These are phyloP conservation scores for Pyrenochaeta sp. DNA, from an alignment of 2,329 filamentous ascomycete genomes.

Conservation along the genomic window DNA sequence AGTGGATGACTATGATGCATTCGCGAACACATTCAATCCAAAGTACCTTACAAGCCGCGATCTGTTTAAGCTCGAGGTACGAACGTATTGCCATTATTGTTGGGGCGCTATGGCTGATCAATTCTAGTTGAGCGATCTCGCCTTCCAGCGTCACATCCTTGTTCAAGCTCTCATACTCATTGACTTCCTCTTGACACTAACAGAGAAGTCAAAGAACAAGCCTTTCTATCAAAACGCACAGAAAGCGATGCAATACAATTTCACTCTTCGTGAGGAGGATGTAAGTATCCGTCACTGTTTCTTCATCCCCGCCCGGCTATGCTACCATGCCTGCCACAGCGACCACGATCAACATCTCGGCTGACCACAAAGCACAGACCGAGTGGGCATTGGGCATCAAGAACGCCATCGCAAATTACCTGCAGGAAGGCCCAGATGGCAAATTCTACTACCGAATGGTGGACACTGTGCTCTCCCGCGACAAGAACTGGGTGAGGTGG, in stretches of 20 bases:
- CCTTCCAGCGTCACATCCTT: constrained; percentile 91
- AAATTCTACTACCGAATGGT: constrained; percentile 97
- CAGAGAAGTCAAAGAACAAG: constrained; percentile 81
- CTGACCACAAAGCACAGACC: constrained; percentile 62
- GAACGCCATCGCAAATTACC: constrained; percentile 79
- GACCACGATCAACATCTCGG: constrained; percentile 37
- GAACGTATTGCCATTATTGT: constrained; percentile 31
- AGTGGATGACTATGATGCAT: constrained; percentile 67
- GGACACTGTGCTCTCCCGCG: constrained; percentile 90
- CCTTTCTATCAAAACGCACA: constrained; percentile 76
- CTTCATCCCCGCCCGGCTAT: constrained; percentile 23
- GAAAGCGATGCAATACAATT: constrained; percentile 85
- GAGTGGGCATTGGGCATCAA: constrained; percentile 87
- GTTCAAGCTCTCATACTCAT: constrained; percentile 94
- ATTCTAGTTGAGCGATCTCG: constrained; percentile 83
- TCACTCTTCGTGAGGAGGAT: constrained; percentile 82
- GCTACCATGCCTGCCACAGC: constrained; percentile 23
- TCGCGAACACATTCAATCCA: constrained; percentile 84
- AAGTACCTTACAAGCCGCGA: constrained; percentile 99
- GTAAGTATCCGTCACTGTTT: constrained; percentile 60
- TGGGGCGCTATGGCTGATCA: constrained; percentile 37
- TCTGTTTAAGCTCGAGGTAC: constrained; percentile 91
- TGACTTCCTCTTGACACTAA: constrained; percentile 93
- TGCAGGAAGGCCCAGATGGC: constrained; percentile 81
- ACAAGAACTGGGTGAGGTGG: constrained; percentile 99